These are phyloP conservation scores for Solanum etuberosum DNA, from an alignment of 257 asterid genomes.

Conservation along the genomic window DNA sequence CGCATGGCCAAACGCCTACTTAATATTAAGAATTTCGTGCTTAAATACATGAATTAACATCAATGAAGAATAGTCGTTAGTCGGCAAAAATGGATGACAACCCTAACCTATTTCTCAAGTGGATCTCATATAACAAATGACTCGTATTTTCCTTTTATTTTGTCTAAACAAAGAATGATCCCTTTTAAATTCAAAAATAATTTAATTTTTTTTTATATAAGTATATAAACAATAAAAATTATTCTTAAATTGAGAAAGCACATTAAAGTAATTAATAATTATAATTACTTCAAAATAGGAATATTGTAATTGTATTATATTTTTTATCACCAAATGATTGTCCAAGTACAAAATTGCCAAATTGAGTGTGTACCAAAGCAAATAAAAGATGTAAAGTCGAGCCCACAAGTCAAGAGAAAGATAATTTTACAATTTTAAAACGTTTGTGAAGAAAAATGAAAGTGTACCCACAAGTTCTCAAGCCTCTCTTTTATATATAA, in stretches of 20 bases:
- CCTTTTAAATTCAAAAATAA: too few species aligned
- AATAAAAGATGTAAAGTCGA: neutral
- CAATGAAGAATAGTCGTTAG: neutral
- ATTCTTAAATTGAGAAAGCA: neutral
- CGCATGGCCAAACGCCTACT: too few species aligned
- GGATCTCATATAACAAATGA: too few species aligned
- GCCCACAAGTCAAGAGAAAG: neutral
- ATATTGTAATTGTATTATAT: neutral
- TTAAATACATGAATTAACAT: neutral
- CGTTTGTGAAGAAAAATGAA: neutral
- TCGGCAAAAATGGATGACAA: too few species aligned
- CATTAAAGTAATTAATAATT: neutral
- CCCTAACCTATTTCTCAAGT: too few species aligned
- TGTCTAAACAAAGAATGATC: neutral
- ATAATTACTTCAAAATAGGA: neutral
- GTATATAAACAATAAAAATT: neutral
- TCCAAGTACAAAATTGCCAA: neutral
- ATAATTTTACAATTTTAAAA: too few species aligned
- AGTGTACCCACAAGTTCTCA: neutral
- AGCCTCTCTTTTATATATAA: neutral
- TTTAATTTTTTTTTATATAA: too few species aligned
- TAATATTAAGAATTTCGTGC: neutral
- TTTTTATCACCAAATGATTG: neutral
- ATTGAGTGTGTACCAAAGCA: neutral
- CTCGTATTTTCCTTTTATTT: neutral